phyloP scores from a whole-genome alignment of 2,329 filamentous ascomycete species.

The Stachybotrys echinatus region DNA sequence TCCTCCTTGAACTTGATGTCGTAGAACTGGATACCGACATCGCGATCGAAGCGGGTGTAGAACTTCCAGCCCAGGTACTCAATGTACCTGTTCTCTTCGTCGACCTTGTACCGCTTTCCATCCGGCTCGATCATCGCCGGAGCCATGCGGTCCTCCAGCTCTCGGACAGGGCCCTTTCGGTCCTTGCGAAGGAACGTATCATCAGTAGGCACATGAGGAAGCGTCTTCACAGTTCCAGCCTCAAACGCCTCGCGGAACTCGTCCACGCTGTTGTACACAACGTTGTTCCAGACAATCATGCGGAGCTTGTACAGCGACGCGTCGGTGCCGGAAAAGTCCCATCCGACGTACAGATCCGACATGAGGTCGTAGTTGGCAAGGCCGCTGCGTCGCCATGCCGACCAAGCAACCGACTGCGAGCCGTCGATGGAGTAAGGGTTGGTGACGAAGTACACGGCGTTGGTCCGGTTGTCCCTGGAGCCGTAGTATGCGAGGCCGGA shows the following conservation, averaged over 20 bases:
- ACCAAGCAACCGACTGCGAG: constrained; percentile 9
- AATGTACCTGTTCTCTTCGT: constrained; percentile 11
- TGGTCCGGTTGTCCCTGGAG: constrained; percentile 5
- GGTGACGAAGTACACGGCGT: constrained; percentile 7
- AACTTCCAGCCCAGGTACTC: constrained; percentile 13
- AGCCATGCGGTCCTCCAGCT: constrained; percentile 11
- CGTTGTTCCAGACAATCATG: constrained; percentile 11
- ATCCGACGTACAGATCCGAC: constrained; percentile 11
- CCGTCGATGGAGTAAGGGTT: constrained; percentile 12
- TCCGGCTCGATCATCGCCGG: constrained; percentile 8
- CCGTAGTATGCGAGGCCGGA: constrained; percentile 8
- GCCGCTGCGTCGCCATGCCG: constrained; percentile 8
- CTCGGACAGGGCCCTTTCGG: constrained; percentile 8
- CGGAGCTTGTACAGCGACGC: constrained; percentile 9
- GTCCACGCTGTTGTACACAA: constrained; percentile 8
- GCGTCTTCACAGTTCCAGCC: constrained; percentile 6
- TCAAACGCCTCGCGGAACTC: constrained; percentile 10
- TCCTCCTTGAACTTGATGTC: constrained; percentile 8
- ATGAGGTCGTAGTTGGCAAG: constrained; percentile 10
- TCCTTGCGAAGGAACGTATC: constrained; percentile 11
- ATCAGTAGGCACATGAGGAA: constrained; percentile 5
- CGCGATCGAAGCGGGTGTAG: constrained; percentile 7
- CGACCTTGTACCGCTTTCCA: constrained; percentile 12
- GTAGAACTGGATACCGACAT: constrained; percentile 8
- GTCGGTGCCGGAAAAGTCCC: constrained; percentile 9